These are phyloP conservation scores for Phialophora verrucosa DNA, from an alignment of 2,329 filamentous ascomycete genomes.

Conservation along the genomic window DNA sequence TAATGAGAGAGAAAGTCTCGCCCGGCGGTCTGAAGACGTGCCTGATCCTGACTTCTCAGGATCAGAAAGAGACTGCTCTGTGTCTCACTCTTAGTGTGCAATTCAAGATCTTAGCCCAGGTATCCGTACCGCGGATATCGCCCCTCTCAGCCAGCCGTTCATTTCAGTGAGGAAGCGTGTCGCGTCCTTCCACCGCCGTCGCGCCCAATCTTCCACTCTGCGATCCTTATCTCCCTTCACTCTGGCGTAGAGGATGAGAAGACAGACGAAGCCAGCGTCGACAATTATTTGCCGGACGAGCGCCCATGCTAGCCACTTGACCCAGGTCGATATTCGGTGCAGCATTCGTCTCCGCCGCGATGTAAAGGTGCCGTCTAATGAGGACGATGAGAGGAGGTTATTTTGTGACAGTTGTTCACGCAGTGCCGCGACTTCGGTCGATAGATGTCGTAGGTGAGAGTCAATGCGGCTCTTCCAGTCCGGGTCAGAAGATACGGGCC, in stretches of 20 bases:
- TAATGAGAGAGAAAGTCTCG: slow-evolving; percentile 7
- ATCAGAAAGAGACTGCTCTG: slow-evolving; percentile 10
- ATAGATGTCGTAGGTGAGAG: slow-evolving; percentile 83
- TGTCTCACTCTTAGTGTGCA: neutral
- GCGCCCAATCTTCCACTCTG: slow-evolving; percentile 46
- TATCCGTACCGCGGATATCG: slow-evolving; percentile 10
- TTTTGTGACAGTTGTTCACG: slow-evolving; percentile 86
- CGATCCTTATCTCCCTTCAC: slow-evolving; percentile 47
- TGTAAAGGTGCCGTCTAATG: slow-evolving; percentile 42
- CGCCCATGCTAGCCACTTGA: slow-evolving; percentile 72
- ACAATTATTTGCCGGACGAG: slow-evolving; percentile 74
- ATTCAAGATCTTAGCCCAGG: slow-evolving; percentile 6
- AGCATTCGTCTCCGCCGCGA: slow-evolving; percentile 54
- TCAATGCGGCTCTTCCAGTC: slow-evolving; percentile 65
- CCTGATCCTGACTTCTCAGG: neutral
- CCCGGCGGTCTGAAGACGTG: neutral
- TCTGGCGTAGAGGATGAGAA: slow-evolving; percentile 50
- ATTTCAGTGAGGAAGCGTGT: slow-evolving; percentile 12
- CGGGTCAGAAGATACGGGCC: slow-evolving; percentile 10
- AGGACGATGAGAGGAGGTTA: slow-evolving; percentile 57
- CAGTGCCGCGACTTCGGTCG: slow-evolving; percentile 87
- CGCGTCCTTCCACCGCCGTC: slow-evolving; percentile 33
- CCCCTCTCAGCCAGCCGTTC: slow-evolving; percentile 22
- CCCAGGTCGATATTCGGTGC: slow-evolving; percentile 71
- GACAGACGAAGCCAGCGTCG: slow-evolving; percentile 64